Conservation (phyloP, 2,329 filamentous ascomycete species). For the Alternaria angustiovoidea region DNA sequence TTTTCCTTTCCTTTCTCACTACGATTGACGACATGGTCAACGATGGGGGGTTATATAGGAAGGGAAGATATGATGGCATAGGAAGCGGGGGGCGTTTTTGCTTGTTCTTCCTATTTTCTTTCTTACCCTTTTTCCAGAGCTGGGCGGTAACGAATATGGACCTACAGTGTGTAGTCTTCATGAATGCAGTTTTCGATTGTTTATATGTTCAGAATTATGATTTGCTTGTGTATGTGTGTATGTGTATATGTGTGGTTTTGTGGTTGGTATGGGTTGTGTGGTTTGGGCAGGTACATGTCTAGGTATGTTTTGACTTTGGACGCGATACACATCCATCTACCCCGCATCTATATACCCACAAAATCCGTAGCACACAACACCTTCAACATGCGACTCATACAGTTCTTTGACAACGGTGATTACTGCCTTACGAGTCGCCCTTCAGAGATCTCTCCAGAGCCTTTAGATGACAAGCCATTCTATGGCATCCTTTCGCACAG, state of each 20-base stretch:
- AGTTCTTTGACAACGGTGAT: no score
- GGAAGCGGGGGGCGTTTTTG: slow-evolving; percentile 9
- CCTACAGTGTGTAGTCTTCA: slow-evolving; percentile 14
- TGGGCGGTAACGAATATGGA: slow-evolving; percentile 17
- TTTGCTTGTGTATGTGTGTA: no score
- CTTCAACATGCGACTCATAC: no score
- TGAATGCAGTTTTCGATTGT: slow-evolving; percentile 12
- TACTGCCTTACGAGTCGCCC: no score
- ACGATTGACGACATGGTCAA: slow-evolving; percentile 18
- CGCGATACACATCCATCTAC: no score
- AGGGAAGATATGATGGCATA: slow-evolving; percentile 11
- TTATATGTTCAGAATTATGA: background rate
- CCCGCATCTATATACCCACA: no score
- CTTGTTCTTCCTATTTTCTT: slow-evolving; percentile 10
- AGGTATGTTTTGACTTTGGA: no score
- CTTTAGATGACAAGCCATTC: no score
- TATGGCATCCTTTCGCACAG: no score
- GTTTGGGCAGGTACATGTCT: background rate
- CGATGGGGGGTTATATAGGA: slow-evolving; percentile 3
- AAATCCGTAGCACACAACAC: no score
- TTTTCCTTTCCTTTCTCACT: slow-evolving; percentile 8
- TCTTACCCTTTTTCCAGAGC: slow-evolving; percentile 7
- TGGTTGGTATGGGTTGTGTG: background rate
- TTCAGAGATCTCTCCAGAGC: no score
- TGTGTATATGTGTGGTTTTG: background rate